phyloP scores from a whole-genome alignment of 768 basidiomycete species.

The Dictyophora rubrovolvata region DNA sequence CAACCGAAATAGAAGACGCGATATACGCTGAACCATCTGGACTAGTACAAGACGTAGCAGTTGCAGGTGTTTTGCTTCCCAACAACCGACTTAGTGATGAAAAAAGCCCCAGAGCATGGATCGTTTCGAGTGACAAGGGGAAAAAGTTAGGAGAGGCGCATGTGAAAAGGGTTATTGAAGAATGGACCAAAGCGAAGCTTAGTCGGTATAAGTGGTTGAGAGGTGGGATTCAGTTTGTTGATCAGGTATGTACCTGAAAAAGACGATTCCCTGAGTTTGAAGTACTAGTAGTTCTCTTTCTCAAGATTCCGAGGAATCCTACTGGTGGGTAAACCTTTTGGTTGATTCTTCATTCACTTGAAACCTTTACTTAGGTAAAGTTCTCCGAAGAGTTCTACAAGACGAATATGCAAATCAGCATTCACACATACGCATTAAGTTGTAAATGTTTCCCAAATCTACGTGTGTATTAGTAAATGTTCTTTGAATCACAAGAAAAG shows the following conservation, averaged over 20 bases:
- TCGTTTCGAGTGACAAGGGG: conserved; percentile 54
- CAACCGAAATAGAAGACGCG: conserved; percentile 66
- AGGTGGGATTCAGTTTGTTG: conserved; percentile 61
- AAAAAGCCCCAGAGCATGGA: conserved; percentile 68
- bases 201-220: conserved; percentile 71
- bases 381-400: conserved; percentile 48
- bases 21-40: conserved; percentile 50
- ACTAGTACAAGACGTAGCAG: conserved; percentile 55
- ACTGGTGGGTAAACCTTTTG: background rate
- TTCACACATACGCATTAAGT: background rate
- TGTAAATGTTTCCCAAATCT: background rate
- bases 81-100: conserved; percentile 65
- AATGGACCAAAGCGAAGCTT: conserved; percentile 51
- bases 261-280: background rate
- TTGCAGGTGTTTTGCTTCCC: conserved; percentile 55
- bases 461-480: background rate
- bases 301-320: conserved; percentile 4
- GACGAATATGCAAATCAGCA: conserved; percentile 25
- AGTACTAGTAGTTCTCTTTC: background rate
- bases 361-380: conserved; percentile 40
- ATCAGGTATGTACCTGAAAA: conserved; percentile 31
- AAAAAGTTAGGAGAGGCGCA: conserved; percentile 32
- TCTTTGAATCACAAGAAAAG: no score
- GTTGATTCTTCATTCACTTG: background rate
- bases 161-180: conserved; percentile 39